Conservation (phyloP, 352 stramenopile genomes). For the Phytophthora sp. region DNA sequence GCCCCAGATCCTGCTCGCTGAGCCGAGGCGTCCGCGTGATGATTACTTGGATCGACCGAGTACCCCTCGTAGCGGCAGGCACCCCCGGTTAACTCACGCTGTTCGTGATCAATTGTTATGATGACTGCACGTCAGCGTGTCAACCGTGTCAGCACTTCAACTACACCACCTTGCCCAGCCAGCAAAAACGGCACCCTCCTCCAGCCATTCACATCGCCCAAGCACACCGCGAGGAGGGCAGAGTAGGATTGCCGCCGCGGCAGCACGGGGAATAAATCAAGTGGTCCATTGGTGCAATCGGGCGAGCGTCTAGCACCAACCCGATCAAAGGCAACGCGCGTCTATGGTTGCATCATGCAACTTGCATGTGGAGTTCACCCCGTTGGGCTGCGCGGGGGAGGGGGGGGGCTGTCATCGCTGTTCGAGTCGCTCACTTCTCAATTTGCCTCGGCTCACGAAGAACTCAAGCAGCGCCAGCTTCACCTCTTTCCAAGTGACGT, state of each 20-base stretch:
- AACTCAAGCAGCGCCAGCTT: background rate
- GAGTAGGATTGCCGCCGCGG: background rate
- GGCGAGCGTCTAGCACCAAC: too few relatives aligned
- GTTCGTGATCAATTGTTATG: slow-evolving; percentile 16
- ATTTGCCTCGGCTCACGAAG: slow-evolving; percentile 13
- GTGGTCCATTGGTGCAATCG: too few relatives aligned
- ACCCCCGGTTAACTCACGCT: slow-evolving; percentile 23
- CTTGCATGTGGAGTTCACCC: too few relatives aligned
- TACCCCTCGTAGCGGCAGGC: background rate
- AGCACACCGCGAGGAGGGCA: background rate
- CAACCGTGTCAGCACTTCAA: slow-evolving; percentile 17
- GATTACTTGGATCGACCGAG: slow-evolving; percentile 4
- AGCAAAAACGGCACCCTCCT: background rate
- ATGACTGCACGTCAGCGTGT: slow-evolving; percentile 6
- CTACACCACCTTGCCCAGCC: background rate
- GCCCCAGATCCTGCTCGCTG: too few relatives aligned
- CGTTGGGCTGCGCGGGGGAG: too few relatives aligned
- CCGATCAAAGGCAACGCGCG: too few relatives aligned
- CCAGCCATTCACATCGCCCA: slow-evolving; percentile 1
- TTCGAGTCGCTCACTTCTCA: slow-evolving; percentile 27
- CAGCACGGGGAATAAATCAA: slow-evolving; percentile 25
- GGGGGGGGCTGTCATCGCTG: too few relatives aligned
- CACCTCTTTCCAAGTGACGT: background rate
- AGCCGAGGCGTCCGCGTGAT: background rate
- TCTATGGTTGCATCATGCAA: too few relatives aligned